Evolutionary conservation across 768 basidiomycete species (phyloP).

Genomic region (Xerocomellus intermedius): DNA sequence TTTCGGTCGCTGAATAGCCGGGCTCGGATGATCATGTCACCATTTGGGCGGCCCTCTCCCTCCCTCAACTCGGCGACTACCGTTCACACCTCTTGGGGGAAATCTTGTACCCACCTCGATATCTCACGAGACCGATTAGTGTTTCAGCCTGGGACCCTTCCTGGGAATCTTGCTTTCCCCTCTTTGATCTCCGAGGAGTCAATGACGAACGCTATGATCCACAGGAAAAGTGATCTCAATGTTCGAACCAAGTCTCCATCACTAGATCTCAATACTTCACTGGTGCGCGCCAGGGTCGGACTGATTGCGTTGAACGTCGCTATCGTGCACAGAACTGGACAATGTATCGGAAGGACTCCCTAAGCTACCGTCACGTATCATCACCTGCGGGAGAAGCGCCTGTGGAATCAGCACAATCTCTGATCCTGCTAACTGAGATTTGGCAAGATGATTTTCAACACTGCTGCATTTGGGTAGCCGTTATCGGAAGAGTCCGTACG

Average conservation of each 20-base stretch:
- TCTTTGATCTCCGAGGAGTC: conserved; percentile 31
- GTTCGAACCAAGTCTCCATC: conserved; percentile 5
- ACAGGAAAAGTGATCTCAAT: conserved; percentile 13
- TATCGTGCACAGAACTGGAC: conserved; percentile 5
- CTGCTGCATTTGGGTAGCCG: conserved; percentile 16
- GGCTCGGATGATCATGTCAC: conserved; percentile 8
- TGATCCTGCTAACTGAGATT: conserved; percentile 21
- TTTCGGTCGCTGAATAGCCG: not conserved
- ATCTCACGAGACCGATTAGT: conserved; percentile 22
- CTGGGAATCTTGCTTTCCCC: conserved; percentile 8
- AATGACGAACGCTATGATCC: conserved; percentile 5
- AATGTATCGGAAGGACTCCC: not conserved
- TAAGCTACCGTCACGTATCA: not conserved
- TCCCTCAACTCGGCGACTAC: conserved; percentile 16
- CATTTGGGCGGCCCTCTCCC: not conserved
- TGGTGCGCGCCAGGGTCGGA: conserved; percentile 10
- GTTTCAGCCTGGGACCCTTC: conserved; percentile 9
- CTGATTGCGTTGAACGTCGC: conserved; percentile 15
- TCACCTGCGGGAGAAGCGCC: not conserved
- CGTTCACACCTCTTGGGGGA: conserved; percentile 11
- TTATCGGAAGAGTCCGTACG: conserved; percentile 21
- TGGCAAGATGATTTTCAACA: conserved; percentile 25
- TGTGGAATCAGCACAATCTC: conserved; percentile 21
- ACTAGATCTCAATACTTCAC: conserved; percentile 4
- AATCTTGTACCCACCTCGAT: conserved; percentile 18